Percentiles rank a stretch among this genome's conserved stretches.
Conservation (phyloP, 1,139 yeast genomes). For the Arxiozyma slooffiae region DNA sequence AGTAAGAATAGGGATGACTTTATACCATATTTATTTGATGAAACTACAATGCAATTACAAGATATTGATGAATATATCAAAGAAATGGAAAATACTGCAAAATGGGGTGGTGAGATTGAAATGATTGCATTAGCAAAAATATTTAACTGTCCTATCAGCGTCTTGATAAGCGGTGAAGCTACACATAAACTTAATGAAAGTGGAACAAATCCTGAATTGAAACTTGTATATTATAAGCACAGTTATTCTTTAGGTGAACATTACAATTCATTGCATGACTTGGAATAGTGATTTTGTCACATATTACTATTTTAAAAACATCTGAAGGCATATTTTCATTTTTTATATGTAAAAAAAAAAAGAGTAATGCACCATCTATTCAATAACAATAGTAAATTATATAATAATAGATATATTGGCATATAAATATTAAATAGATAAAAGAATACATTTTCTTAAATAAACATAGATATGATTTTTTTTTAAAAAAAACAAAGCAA, state of each 20-base stretch:
- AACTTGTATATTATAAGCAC: slow-evolving; percentile 74
- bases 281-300: slow-evolving; percentile 1
- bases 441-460: background rate
- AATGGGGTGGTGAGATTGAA: slow-evolving; percentile 97
- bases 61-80: slow-evolving; percentile 63
- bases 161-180: slow-evolving; percentile 68
- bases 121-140: slow-evolving; percentile 66
- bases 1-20: slow-evolving; percentile 56
- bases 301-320: background rate
- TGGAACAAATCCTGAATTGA: slow-evolving; percentile 43
- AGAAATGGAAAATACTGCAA: slow-evolving; percentile 60
- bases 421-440: background rate
- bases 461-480: slow-evolving; percentile 5
- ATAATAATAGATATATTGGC: background rate
- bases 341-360: too few species aligned
- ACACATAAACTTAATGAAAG: slow-evolving; percentile 49
- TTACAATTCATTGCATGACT: slow-evolving; percentile 71
- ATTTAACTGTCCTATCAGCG: slow-evolving; percentile 61
- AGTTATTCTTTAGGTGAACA: slow-evolving; percentile 89
- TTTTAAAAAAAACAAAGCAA: slow-evolving; percentile 26
- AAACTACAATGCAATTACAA: slow-evolving; percentile 48
- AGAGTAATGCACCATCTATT: background rate
- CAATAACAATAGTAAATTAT: background rate
- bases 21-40: slow-evolving; percentile 76
- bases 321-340: too few species aligned